Evolutionary conservation across 305 asterid species (phyloP), one percentile per base, ranked within the genome.

Genomic region (Fraxinus nigra): DNA sequence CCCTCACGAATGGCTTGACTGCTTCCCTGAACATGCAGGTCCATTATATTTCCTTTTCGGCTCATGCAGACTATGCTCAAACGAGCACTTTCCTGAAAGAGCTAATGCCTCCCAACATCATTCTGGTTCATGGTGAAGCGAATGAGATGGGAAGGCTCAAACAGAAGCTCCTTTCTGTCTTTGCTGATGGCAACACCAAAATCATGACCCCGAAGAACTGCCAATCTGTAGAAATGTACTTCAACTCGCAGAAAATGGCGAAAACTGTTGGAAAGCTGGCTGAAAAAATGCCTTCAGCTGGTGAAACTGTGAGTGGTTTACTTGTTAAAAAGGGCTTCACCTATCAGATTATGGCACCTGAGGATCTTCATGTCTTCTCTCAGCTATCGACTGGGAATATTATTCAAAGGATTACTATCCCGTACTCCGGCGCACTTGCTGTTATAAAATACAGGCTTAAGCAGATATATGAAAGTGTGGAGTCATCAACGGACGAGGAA

Each of bases 241-340:
- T 96, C 87, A 92, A 90, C 86, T 96, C 98, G 76, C 98, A 96
- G 87, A 96, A 94, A 85, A 93, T 90, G 92, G 97, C 99, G 1
- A 96, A 96, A 89, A 82, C 93, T 11, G 89, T 94, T 10, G 98
- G 99, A 26, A 96, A 84, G 89, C 88, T 93, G 84, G 98, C 95
- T 3, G 98, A 85, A 75, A 91, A 87, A 86, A 73, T 80, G 30
- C 98, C 98, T 46, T 91, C 83, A 79, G 93, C 85, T 78, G 98
- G 98, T 2, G 97, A 89, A 87, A 85, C 87, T n/a, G 97, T 96
- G 35, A 91, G 97, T 34, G 99, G 98, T 38, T 90, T 96, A 87
- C 98, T 94, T 72, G 97, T 94, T 13, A 96, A 96, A 86, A 96
- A 94, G 81, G 99, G 99, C 30, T 96, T 96, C 90, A 93, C 99